Conservation (phyloP, 169 alveolate genomes). For the Besnoitia besnoiti region DNA sequence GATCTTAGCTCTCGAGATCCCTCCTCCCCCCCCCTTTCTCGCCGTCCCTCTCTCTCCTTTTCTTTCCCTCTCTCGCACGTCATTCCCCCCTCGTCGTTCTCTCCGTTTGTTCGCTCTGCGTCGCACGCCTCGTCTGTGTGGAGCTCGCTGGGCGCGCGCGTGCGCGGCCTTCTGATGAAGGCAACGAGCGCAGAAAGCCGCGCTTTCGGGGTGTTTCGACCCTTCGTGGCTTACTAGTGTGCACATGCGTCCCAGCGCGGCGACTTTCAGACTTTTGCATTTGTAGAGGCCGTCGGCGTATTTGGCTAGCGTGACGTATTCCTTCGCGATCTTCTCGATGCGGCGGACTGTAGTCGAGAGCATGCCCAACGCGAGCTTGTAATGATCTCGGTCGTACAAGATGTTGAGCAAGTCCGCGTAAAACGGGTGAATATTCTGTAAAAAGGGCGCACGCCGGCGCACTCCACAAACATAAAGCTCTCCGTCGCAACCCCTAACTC, state of each 20-base stretch:
- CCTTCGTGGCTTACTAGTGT: slow-evolving; percentile 76
- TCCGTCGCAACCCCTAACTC: not conserved
- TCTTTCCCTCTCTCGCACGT: not conserved
- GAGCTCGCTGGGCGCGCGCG: too few relatives aligned
- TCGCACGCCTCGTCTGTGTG: not conserved
- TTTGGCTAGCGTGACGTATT: slow-evolving; percentile 96
- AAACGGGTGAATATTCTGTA: slow-evolving; percentile 97
- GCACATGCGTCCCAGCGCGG: slow-evolving; percentile 98
- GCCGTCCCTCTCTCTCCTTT: not conserved
- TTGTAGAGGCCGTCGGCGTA: slow-evolving; percentile 97
- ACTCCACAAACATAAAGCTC: not conserved
- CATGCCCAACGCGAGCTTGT: slow-evolving; percentile 98
- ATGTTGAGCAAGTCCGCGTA: slow-evolving; percentile 97
- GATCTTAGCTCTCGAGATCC: not conserved
- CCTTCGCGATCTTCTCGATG: slow-evolving; percentile 95
- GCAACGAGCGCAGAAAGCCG: too few relatives aligned
- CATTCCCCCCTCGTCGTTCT: not conserved
- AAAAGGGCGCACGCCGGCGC: not conserved
- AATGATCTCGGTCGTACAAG: slow-evolving; percentile 99
- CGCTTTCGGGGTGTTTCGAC: too few relatives aligned
- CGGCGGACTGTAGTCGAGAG: slow-evolving; percentile 92
- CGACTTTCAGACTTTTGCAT: slow-evolving; percentile 97
- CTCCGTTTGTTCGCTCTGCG: not conserved
- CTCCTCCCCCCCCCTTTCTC: not conserved
- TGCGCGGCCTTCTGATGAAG: too few relatives aligned